A percentile compares a stretch with the other conserved stretches of the same genome.
Conservation (phyloP, 2,329 filamentous ascomycete species). For the Claviceps monticola region DNA sequence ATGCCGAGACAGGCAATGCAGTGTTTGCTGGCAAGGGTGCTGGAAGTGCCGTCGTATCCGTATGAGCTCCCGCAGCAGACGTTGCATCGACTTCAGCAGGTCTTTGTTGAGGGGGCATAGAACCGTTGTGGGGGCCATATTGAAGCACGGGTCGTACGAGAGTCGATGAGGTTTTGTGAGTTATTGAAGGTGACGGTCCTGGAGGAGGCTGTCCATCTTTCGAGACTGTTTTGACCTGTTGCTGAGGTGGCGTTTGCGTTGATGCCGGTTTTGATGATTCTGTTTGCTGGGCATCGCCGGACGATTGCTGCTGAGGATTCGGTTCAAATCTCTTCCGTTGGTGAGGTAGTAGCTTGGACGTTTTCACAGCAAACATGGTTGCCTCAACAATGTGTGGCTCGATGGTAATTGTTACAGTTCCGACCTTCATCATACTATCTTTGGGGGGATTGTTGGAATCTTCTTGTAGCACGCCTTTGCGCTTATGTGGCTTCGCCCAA, state of each 20-base stretch:
- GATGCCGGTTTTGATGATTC: neutral
- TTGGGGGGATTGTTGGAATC: constrained; percentile 54
- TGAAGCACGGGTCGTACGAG: constrained; percentile 43
- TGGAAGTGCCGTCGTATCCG: constrained; percentile 9
- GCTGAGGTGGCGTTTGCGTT: constrained; percentile 9
- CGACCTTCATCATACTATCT: constrained; percentile 59
- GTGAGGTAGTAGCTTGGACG: constrained; percentile 35
- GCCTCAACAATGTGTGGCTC: constrained; percentile 73
- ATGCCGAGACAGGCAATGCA: neutral
- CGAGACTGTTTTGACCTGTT: constrained; percentile 7
- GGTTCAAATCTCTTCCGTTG: constrained; percentile 12
- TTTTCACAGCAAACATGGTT: constrained; percentile 58
- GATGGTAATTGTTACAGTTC: constrained; percentile 59
- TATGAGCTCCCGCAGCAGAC: constrained; percentile 11
- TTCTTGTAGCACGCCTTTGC: constrained; percentile 49
- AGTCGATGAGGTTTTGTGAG: constrained; percentile 3
- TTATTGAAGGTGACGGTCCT: neutral
- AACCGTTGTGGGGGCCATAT: constrained; percentile 50
- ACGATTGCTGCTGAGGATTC: constrained; percentile 4
- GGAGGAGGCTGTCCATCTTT: neutral
- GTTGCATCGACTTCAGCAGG: constrained; percentile 13
- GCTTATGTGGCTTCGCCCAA: constrained; percentile 59
- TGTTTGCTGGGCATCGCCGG: constrained; percentile 10
- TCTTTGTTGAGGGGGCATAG: constrained; percentile 40
- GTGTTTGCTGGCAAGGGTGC: constrained; percentile 1